A percentile compares a stretch with the other conserved stretches of the same genome.
phyloP scores from a whole-genome alignment of 129 eudicot genomes.

The Scalesia atractyloides region DNA sequence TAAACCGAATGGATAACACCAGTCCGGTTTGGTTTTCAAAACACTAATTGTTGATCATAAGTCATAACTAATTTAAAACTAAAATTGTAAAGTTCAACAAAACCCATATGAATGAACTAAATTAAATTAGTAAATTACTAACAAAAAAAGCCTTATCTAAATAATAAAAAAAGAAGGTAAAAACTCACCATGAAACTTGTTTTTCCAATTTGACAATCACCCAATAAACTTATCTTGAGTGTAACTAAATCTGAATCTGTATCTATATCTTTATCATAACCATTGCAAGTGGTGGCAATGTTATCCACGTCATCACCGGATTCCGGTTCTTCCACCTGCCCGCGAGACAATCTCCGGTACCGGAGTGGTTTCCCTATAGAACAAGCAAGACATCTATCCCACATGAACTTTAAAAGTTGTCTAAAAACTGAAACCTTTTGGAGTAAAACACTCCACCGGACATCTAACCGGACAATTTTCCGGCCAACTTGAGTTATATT shows the following conservation, averaged over 20 bases:
- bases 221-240: conserved; percentile 68
- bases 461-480: conserved; percentile 47
- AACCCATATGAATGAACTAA: no score
- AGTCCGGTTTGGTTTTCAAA: no score
- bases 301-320: conserved; percentile 16
- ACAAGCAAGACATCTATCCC: conserved; percentile 60
- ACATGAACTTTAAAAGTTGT: conserved; percentile 46
- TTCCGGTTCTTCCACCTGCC: conserved; percentile 27
- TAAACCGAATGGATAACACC: no score
- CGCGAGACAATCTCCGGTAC: conserved; percentile 52
- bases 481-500: conserved; percentile 65
- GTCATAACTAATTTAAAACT: no score
- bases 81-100: no score
- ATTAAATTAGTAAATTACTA: no score
- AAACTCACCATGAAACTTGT: conserved; percentile 78
- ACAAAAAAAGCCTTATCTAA: no score
- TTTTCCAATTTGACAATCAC: conserved; percentile 72
- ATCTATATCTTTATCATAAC: conserved; percentile 29
- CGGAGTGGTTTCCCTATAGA: conserved; percentile 44
- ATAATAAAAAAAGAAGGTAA: background rate
- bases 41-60: no score
- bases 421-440: conserved; percentile 42
- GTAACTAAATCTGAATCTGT: conserved; percentile 69
- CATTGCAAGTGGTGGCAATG: conserved; percentile 33
- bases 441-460: conserved; percentile 48